Conservation (phyloP, 805 yeast genomes). For the Starmerella asiatica region DNA sequence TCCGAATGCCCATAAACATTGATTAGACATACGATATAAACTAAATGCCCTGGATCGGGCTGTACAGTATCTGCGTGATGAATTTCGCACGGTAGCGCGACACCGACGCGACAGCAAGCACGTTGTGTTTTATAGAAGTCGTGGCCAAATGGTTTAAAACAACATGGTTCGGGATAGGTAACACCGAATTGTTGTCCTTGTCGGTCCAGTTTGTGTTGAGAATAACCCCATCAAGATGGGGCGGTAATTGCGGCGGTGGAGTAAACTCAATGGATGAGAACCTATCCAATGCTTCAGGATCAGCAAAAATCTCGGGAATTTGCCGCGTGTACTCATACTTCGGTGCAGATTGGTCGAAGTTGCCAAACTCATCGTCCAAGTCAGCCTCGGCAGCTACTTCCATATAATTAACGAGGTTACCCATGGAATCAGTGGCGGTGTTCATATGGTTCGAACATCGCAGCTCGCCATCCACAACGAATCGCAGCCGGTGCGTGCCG, state of each 20-base stretch:
- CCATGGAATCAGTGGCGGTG: conserved; percentile 96
- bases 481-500: conserved; percentile 86
- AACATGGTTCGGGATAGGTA: conserved; percentile 90
- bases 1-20: neutral
- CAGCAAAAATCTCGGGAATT: conserved; percentile 32
- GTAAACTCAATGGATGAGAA: conserved; percentile 33
- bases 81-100: conserved; percentile 85
- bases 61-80: conserved; percentile 82
- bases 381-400: conserved; percentile 23
- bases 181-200: conserved; percentile 77
- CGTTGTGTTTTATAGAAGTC: conserved; percentile 83
- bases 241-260: conserved; percentile 94
- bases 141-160: conserved; percentile 92
- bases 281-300: conserved; percentile 33
- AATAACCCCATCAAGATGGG: conserved; percentile 88
- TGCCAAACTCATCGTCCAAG: conserved; percentile 8
- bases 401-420: conserved; percentile 83
- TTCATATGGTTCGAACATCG: conserved; percentile 78
- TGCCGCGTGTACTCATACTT: conserved; percentile 39
- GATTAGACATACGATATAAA: neutral
- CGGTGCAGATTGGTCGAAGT: conserved; percentile 9
- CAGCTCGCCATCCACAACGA: conserved; percentile 86
- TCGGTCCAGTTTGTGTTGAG: conserved; percentile 57
- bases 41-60: conserved; percentile 46
- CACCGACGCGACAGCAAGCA: conserved; percentile 83